A percentile compares a stretch with the other conserved stretches of the same genome.
Evolutionary conservation across 345 rosid genomes (phyloP).

Genomic region (Acer campestre): DNA sequence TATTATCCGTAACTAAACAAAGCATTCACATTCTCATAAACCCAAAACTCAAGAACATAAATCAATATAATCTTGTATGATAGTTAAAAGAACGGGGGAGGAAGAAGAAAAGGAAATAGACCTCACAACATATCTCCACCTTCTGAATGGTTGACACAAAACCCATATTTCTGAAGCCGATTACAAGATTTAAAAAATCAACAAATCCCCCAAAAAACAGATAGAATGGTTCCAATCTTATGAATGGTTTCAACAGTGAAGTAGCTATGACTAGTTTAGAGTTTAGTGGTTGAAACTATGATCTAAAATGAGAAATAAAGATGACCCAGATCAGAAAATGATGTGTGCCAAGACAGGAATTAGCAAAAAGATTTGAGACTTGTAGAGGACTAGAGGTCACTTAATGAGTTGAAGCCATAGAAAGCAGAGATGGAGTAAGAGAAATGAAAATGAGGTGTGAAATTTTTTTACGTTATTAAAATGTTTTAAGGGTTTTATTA

Average conservation of each 20-base stretch:
- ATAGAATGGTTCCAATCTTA: background rate
- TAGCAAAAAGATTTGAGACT: conserved; percentile 15
- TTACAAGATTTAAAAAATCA: conserved; percentile 19
- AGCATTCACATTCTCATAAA: conserved; percentile 12
- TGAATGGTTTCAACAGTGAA: conserved; percentile 14
- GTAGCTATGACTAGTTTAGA: conserved; percentile 3
- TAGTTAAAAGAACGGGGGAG: background rate
- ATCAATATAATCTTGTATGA: conserved; percentile 3
- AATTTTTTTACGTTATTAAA: background rate
- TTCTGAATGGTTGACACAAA: conserved; percentile 26
- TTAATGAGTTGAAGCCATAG: background rate
- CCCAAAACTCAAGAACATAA: background rate
- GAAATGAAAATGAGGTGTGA: background rate
- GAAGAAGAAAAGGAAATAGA: conserved; percentile 14
- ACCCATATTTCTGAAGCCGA: conserved; percentile 23
- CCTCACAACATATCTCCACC: conserved; percentile 25
- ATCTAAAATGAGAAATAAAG: conserved; percentile 7
- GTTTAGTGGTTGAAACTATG: conserved; percentile 10
- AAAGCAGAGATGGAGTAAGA: background rate
- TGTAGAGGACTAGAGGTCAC: background rate
- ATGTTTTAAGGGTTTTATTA: too few relatives aligned
- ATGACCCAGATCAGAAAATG: conserved; percentile 21
- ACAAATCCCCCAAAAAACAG: conserved; percentile 1
- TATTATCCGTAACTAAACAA: conserved; percentile 21
- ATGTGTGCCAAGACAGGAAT: conserved; percentile 3